Base-by-base conservation (phyloP, 345 rosid species). In the Citrus maxima region DNA sequence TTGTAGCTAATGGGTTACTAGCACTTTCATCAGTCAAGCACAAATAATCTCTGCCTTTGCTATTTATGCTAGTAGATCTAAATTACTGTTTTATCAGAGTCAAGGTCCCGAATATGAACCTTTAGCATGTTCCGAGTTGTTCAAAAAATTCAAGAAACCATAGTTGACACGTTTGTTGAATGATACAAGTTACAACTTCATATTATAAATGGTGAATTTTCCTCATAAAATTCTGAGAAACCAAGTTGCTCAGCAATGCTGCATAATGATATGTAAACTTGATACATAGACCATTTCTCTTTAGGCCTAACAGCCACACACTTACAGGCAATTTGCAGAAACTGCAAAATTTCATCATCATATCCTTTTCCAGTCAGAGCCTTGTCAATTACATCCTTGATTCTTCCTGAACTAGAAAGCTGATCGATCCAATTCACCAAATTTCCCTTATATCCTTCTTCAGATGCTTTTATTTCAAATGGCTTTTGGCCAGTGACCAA, bases 381-480 rank as follows among this genome's bases (percentile, higher is more conserved):
- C 61, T 78, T 86, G 79, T 91, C 97, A 4, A 91, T 79, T 4
- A 81, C 87, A 75, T 90, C 96, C 71, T 76, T 74, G 54, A 78
- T 75, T 76, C 86, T 82, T 25, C 93, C 93, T 0, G 88, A 77
- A 55, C 74, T 82, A 3, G 88, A 88, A 28, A 90, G 85, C 72
- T 84, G 80, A 55, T 83, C 85, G 35, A 93, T 88, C 99, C 97
- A 92, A 66, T 91, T 96, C 65, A 89, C 99, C 74, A 95, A 85
- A 74, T 81, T 91, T 28, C 89, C 93, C 77, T 91, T 92, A 35
- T 84, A 86, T 10, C 89, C 92, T 80, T 90, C 94, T 3, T 85
- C 93, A 3, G 70, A 73, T 27, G 67, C 78, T 32, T 42, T 68
- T 42, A 85, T 78, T 63, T 88, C 92, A 2, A 81, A 73, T 21